phyloP scores from a whole-genome alignment of 2,329 filamentous ascomycete genomes.

The Phialocephala sp. region DNA sequence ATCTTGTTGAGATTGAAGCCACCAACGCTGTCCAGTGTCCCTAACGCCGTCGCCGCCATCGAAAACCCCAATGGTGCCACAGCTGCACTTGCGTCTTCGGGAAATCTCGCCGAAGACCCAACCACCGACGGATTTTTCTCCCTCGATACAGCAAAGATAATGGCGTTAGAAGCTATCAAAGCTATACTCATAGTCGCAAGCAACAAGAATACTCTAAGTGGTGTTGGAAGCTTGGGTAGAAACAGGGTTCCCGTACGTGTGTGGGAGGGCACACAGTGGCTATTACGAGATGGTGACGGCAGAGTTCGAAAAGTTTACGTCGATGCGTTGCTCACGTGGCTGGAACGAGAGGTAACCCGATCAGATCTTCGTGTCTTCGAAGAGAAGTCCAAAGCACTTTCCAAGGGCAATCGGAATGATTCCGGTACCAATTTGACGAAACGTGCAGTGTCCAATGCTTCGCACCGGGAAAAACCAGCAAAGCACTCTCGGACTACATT shows the following conservation, averaged over 20 bases:
- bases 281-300: slow-evolving; percentile 79
- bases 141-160: slow-evolving; percentile 64
- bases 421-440: slow-evolving; percentile 45
- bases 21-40: slow-evolving; percentile 49
- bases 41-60: slow-evolving; percentile 52
- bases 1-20: slow-evolving; percentile 82
- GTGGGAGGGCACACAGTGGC: slow-evolving; percentile 97
- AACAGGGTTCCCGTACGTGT: slow-evolving; percentile 79
- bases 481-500: slow-evolving; percentile 56
- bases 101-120: slow-evolving; percentile 56
- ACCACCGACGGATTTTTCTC: slow-evolving; percentile 65
- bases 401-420: slow-evolving; percentile 42
- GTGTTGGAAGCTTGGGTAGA: slow-evolving; percentile 70
- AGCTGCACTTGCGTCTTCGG: slow-evolving; percentile 53
- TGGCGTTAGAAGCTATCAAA: slow-evolving; percentile 80
- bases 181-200: slow-evolving; percentile 84
- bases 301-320: slow-evolving; percentile 84
- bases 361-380: slow-evolving; percentile 68
- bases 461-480: slow-evolving; percentile 47
- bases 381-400: slow-evolving; percentile 53
- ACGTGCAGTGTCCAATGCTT: slow-evolving; percentile 72
- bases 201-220: slow-evolving; percentile 61
- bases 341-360: slow-evolving; percentile 77
- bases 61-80: slow-evolving; percentile 50
- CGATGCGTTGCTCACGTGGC: slow-evolving; percentile 83